A percentile compares a stretch with the other conserved stretches of the same genome.
These are phyloP conservation scores for Grosmannia clavigera DNA, from an alignment of 2,329 filamentous ascomycete genomes.

Conservation along the genomic window DNA sequence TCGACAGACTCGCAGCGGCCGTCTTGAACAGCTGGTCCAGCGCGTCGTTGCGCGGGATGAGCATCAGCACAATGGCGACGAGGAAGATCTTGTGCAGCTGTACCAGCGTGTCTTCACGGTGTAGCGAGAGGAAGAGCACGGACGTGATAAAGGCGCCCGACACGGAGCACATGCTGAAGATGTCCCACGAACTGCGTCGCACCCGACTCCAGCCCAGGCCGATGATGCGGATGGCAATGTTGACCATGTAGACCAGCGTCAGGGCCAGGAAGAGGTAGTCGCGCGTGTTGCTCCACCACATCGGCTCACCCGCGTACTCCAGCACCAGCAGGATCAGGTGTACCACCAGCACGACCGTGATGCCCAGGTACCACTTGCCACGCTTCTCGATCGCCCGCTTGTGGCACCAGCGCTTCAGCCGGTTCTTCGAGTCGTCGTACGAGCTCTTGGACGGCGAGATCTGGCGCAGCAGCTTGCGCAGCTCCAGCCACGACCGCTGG, in stretches of 20 bases:
- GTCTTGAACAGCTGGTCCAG: slow-evolving; percentile 98
- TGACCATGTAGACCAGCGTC: slow-evolving; percentile 69
- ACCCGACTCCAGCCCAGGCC: slow-evolving; percentile 90
- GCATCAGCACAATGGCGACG: slow-evolving; percentile 74
- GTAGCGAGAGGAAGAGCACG: slow-evolving; percentile 57
- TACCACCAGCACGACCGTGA: slow-evolving; percentile 67
- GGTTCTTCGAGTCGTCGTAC: slow-evolving; percentile 60
- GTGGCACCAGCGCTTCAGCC: slow-evolving; percentile 90
- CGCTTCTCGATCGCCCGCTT: slow-evolving; percentile 87
- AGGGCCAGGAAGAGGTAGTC: slow-evolving; percentile 70
- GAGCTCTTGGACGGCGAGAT: slow-evolving; percentile 92
- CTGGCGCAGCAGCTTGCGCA: slow-evolving; percentile 82
- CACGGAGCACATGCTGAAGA: slow-evolving; percentile 74
- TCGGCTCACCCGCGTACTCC: slow-evolving; percentile 70
- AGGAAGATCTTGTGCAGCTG: slow-evolving; percentile 91
- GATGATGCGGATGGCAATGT: slow-evolving; percentile 71
- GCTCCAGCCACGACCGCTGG: slow-evolving; percentile 90
- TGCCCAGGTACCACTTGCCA: slow-evolving; percentile 76
- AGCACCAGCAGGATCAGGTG: slow-evolving; percentile 74
- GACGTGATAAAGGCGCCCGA: slow-evolving; percentile 71
- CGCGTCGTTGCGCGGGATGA: slow-evolving; percentile 94
- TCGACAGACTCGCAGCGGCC: slow-evolving; percentile 80
- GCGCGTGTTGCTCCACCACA: slow-evolving; percentile 57
- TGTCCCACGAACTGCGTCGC: slow-evolving; percentile 84
- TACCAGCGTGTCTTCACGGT: slow-evolving; percentile 49